Conservation (phyloP, 202 grass and related monocot genomes). For the Carex sylvatica region DNA sequence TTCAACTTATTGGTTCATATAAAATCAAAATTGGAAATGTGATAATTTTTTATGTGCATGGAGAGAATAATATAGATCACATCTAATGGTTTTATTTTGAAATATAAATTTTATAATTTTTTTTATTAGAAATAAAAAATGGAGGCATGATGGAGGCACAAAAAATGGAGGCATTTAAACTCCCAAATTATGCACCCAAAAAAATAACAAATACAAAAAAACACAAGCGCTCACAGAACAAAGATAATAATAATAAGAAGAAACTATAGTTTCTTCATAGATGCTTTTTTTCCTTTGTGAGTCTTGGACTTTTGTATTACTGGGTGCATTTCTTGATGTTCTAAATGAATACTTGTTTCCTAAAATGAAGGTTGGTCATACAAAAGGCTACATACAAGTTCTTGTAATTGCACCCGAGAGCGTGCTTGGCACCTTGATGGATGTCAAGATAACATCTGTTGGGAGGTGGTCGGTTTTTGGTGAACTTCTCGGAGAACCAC, state of each 20-base stretch:
- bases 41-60: too few species aligned
- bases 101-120: too few species aligned
- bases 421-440: constrained; percentile 61
- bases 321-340: background rate
- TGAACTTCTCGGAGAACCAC: constrained; percentile 50
- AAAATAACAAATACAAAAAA: too few species aligned
- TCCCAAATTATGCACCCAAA: background rate
- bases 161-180: too few species aligned
- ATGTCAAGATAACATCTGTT: constrained; percentile 73
- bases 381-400: constrained; percentile 89
- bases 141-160: too few species aligned
- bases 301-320: background rate
- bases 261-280: background rate
- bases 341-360: constrained; percentile 7
- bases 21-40: too few species aligned
- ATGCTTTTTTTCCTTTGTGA: background rate
- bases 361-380: constrained; percentile 77
- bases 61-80: too few species aligned
- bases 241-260: background rate
- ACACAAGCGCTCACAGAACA: background rate
- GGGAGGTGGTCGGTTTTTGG: constrained; percentile 93
- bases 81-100: too few species aligned
- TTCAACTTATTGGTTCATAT: too few species aligned
- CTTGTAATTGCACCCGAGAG: constrained; percentile 80
- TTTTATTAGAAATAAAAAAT: too few species aligned